Evolutionary conservation across 2,329 filamentous ascomycete genomes (phyloP).

Genomic region (Coccinonectria pachysandricola): DNA sequence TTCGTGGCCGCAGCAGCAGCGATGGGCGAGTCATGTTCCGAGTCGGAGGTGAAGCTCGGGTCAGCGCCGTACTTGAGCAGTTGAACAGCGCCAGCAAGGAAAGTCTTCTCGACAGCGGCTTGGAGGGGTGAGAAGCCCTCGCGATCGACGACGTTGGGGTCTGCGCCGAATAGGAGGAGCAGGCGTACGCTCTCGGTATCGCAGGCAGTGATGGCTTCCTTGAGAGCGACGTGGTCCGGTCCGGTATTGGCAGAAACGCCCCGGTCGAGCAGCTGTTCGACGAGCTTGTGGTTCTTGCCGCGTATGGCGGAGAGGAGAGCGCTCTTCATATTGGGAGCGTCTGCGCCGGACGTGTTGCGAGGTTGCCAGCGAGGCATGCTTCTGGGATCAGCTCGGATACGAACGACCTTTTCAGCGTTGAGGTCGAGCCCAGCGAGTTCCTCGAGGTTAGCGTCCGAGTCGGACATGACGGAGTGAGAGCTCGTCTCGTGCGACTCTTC

Average conservation of each 20-base stretch:
- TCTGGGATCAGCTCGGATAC: constrained; percentile 38
- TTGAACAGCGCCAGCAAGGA: constrained; percentile 45
- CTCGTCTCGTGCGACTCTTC: constrained; percentile 19
- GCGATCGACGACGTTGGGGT: constrained; percentile 41
- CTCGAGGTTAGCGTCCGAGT: constrained; percentile 19
- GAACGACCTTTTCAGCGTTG: constrained; percentile 31
- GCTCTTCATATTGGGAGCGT: constrained; percentile 33
- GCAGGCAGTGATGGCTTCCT: constrained; percentile 39
- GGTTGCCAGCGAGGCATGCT: constrained; percentile 43
- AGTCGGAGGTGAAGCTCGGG: constrained; percentile 39
- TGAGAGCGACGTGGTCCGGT: constrained; percentile 36
- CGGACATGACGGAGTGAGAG: constrained; percentile 16
- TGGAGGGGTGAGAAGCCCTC: constrained; percentile 41
- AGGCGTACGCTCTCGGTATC: constrained; percentile 45
- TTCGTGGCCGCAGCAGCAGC: constrained; percentile 38
- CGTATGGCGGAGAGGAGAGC: constrained; percentile 45
- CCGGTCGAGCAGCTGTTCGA: constrained; percentile 48
- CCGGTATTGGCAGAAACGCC: constrained; percentile 43
- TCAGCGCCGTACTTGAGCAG: constrained; percentile 57
- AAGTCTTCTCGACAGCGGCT: constrained; percentile 40
- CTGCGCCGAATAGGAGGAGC: constrained; percentile 45
- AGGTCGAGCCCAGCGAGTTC: constrained; percentile 30
- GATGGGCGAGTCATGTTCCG: constrained; percentile 45
- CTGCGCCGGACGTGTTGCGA: constrained; percentile 31
- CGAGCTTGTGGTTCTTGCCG: constrained; percentile 43